Conservation (phyloP, 2,329 filamentous ascomycete genomes). For the Alternaria sp. region DNA sequence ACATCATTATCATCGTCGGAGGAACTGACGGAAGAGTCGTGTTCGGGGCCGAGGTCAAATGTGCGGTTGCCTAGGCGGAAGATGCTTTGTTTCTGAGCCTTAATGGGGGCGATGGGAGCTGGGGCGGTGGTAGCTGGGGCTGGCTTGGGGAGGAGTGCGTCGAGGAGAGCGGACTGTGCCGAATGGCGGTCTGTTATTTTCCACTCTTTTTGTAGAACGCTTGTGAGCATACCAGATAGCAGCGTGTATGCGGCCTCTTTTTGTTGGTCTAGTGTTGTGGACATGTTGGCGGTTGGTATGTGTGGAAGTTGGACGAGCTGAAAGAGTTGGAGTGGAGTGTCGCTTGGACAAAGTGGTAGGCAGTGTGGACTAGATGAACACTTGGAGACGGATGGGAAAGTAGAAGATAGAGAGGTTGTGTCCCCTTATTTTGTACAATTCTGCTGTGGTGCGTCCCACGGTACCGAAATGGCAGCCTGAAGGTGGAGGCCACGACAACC, state of each 20-base stretch:
- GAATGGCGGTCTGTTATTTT: neutral
- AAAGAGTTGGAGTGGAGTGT: neutral
- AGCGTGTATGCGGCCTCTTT: neutral
- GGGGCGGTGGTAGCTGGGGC: neutral
- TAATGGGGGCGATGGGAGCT: neutral
- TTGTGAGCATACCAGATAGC: neutral
- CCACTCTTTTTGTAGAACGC: neutral
- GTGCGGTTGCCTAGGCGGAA: neutral
- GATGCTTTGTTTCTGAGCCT: neutral
- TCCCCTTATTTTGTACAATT: neutral
- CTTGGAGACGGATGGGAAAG: neutral
- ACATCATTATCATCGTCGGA: neutral
- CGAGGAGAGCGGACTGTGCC: neutral
- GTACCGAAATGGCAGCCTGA: neutral
- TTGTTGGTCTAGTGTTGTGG: neutral
- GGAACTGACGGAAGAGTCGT: neutral
- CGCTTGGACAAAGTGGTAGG: neutral
- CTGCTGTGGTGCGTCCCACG: neutral
- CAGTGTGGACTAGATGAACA: neutral
- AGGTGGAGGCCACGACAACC: neutral
- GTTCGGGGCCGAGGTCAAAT: neutral
- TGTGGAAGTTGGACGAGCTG: neutral
- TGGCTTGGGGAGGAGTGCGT: neutral
- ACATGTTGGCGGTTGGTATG: neutral
- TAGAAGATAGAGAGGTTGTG: neutral